phyloP scores from a whole-genome alignment of 2,329 filamentous ascomycete genomes.

The Ophiostoma sp. region DNA sequence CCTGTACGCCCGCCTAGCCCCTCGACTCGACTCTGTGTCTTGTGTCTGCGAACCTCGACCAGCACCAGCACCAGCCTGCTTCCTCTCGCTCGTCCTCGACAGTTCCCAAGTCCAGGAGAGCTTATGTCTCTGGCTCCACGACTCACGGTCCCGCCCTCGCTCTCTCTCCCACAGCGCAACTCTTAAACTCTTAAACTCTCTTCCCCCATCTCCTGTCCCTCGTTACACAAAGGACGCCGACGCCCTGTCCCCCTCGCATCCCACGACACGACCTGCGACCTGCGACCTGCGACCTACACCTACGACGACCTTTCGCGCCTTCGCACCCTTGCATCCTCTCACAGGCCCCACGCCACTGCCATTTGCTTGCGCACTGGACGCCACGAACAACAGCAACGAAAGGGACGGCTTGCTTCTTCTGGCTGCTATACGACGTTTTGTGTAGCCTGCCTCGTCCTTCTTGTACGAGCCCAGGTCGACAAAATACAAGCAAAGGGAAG shows the following conservation, averaged over 20 bases:
- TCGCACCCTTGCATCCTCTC: conserved; percentile 7
- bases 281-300: too few species aligned
- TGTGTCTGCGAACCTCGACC: neutral
- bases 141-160: conserved; percentile 19
- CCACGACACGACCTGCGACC: neutral
- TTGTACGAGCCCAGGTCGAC: conserved; percentile 8
- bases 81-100: neutral
- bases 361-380: conserved; percentile 10
- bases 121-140: conserved; percentile 5
- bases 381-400: neutral
- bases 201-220: neutral
- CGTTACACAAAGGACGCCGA: conserved; percentile 11
- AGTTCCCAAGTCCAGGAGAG: neutral
- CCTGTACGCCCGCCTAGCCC: neutral
- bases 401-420: conserved; percentile 9
- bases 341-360: neutral
- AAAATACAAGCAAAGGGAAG: neutral
- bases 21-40: neutral
- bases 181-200: neutral
- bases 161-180: neutral
- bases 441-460: conserved; percentile 17
- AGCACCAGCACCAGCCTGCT: neutral
- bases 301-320: neutral
- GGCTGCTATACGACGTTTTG: conserved; percentile 20
- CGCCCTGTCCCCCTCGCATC: neutral